Conservation (phyloP, 495 filamentous ascomycete genomes). For the Sphaerosporella brunnea region DNA sequence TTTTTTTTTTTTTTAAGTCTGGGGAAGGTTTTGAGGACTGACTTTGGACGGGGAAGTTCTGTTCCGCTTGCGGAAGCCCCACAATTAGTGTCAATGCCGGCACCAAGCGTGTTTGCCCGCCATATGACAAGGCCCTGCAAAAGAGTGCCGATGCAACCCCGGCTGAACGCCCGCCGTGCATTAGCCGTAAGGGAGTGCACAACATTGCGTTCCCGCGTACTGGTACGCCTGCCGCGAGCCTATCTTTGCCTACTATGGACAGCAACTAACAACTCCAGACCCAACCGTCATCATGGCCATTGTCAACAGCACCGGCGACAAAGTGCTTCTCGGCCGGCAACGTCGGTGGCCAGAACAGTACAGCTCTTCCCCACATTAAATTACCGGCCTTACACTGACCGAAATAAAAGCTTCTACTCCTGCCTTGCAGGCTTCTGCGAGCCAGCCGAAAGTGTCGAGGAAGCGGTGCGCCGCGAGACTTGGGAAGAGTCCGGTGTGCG, state of each 20-base stretch:
- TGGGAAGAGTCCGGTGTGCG: conserved; percentile 87
- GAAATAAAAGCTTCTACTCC: conserved; percentile 55
- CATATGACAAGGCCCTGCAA: conserved; percentile 43
- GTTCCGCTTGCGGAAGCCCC: conserved; percentile 65
- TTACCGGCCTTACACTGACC: not conserved
- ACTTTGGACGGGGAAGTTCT: conserved; percentile 35
- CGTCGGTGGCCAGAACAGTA: conserved; percentile 48
- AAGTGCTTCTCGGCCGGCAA: conserved; percentile 67
- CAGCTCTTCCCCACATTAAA: not conserved
- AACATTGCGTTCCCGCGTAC: conserved; percentile 62
- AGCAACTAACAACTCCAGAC: too few relatives aligned
- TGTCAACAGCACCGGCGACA: conserved; percentile 52
- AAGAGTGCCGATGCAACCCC: conserved; percentile 10
- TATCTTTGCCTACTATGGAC: too few relatives aligned
- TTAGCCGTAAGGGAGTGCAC: conserved; percentile 48
- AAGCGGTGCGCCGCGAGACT: conserved; percentile 83
- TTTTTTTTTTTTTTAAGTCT: too few relatives aligned
- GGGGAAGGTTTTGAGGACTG: not conserved
- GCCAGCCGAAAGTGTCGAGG: conserved; percentile 85
- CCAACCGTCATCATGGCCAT: conserved; percentile 92
- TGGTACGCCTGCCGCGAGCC: too few relatives aligned
- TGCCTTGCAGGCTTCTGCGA: conserved; percentile 92
- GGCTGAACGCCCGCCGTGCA: conserved; percentile 46
- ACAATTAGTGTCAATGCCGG: conserved; percentile 79
- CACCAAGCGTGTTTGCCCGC: conserved; percentile 77